These are phyloP conservation scores for Wallacemonas sp. DNA, from an alignment of 208 protist species.

Conservation along the genomic window DNA sequence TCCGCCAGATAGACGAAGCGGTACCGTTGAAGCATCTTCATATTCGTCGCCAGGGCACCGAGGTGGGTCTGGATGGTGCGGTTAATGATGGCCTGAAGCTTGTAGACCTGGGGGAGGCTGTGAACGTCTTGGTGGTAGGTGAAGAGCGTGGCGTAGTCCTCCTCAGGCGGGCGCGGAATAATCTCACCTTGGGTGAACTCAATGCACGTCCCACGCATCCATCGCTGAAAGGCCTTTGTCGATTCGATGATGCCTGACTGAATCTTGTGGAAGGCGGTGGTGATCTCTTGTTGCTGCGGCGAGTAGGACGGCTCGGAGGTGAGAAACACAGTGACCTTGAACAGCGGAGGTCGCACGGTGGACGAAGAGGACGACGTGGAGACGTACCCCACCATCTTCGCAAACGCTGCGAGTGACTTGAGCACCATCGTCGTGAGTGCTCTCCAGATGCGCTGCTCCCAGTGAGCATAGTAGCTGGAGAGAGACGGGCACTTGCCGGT, in stretches of 20 bases:
- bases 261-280: conserved; percentile 91
- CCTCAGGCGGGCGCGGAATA: conserved; percentile 80
- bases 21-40: conserved; percentile 93
- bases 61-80: conserved; percentile 92
- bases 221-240: conserved; percentile 94
- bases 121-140: conserved; percentile 96
- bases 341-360: conserved; percentile 70
- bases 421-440: conserved; percentile 93
- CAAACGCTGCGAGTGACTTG: conserved; percentile 79
- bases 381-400: conserved; percentile 87
- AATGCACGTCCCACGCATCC: conserved; percentile 96
- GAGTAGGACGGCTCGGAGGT: conserved; percentile 91
- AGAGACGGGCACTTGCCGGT: conserved; percentile 91
- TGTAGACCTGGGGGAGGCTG: conserved; percentile 88
- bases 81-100: conserved; percentile 89
- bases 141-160: conserved; percentile 85
- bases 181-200: conserved; percentile 93
- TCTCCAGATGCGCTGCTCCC: conserved; percentile 95
- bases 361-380: conserved; percentile 21
- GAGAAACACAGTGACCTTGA: conserved; percentile 94
- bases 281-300: conserved; percentile 94
- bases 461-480: conserved; percentile 95
- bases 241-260: conserved; percentile 92
- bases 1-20: conserved; percentile 93
- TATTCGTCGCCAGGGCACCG: conserved; percentile 85